A percentile compares a stretch with the other conserved stretches of the same genome.
Conservation (phyloP, 176 grass and related monocot genomes). For the Triticum monococcum region DNA sequence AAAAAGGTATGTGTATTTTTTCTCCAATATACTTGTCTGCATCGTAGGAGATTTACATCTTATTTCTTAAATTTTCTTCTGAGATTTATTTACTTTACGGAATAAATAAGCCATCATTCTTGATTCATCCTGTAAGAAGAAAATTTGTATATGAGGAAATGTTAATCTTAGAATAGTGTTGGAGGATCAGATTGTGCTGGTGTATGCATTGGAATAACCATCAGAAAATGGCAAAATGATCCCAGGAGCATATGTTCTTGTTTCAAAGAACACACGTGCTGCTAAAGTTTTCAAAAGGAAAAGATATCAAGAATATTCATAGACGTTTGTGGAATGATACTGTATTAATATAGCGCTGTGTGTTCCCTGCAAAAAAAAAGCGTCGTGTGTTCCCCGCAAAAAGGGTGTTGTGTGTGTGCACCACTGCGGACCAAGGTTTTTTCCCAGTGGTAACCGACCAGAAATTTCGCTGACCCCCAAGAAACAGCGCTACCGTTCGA, state of each 20-base stretch:
- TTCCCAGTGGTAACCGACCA: background rate
- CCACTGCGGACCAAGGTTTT: background rate
- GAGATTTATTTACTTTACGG: background rate
- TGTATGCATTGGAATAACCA: background rate
- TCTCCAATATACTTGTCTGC: constrained; percentile 3
- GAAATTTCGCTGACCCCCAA: no score
- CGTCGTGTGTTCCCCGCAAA: background rate
- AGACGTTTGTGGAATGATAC: background rate
- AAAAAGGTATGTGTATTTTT: constrained; percentile 62
- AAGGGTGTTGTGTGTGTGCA: background rate
- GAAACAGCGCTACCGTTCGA: no score
- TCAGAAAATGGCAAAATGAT: background rate
- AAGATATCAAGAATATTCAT: background rate
- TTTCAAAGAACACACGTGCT: background rate
- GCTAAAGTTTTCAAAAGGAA: background rate
- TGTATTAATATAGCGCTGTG: background rate
- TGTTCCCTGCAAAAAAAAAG: background rate
- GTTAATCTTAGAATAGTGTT: background rate
- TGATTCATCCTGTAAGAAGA: background rate
- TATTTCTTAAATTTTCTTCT: background rate
- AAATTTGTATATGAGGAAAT: background rate
- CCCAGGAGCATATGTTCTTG: background rate
- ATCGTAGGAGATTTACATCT: background rate
- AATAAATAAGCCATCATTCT: background rate
- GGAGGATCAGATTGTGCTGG: background rate